Evolutionary conservation across 1,284 basidiomycete genomes (phyloP).

Genomic region (Veloporphyrellus conicus): DNA sequence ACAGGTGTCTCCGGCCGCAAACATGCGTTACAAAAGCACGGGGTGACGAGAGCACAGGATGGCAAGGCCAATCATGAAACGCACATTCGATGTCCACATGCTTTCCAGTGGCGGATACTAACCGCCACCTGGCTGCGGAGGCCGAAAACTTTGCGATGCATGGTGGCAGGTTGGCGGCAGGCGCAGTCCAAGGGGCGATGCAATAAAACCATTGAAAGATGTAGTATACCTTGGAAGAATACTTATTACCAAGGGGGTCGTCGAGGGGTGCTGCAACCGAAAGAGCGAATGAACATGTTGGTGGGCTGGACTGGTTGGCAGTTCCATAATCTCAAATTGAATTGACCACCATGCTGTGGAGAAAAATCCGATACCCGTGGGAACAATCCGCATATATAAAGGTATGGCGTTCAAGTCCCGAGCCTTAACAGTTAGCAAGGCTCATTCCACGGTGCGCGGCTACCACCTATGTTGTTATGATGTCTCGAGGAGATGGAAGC

Average conservation of each 20-base stretch:
- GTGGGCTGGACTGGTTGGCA: no score
- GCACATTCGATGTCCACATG: not conserved
- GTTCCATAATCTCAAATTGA: no score
- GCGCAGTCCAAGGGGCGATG: not conserved
- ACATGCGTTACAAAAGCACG: not conserved
- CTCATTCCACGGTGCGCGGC: no score
- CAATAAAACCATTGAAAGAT: not conserved
- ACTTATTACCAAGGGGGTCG: not conserved
- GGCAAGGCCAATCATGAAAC: slow-evolving; percentile 4
- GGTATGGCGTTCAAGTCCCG: no score
- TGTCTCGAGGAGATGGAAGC: no score
- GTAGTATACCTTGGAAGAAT: not conserved
- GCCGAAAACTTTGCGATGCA: not conserved
- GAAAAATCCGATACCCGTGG: no score
- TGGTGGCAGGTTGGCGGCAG: not conserved
- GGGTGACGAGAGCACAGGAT: slow-evolving; percentile 2
- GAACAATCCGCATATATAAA: no score
- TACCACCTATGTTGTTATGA: no score
- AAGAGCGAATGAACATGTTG: not conserved
- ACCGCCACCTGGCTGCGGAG: not conserved
- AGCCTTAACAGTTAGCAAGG: no score
- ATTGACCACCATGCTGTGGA: no score
- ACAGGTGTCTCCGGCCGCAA: not conserved
- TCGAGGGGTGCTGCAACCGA: not conserved
- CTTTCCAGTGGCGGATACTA: not conserved